Percentiles rank a stretch among this genome's conserved stretches.
These are phyloP conservation scores for Claviceps sp. DNA, from an alignment of 2,329 filamentous ascomycete species.

Conservation along the genomic window DNA sequence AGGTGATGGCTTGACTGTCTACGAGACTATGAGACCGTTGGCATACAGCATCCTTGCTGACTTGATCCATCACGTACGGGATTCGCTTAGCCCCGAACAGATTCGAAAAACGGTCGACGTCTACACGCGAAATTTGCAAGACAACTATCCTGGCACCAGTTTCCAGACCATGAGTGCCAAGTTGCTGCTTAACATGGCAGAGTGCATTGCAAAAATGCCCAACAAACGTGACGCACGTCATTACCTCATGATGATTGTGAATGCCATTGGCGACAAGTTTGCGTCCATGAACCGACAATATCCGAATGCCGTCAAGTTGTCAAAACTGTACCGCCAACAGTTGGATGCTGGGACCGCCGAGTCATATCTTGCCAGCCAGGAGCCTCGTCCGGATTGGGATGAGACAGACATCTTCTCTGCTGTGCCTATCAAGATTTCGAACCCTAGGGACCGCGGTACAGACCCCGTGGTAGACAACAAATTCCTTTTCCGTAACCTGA, in stretches of 20 bases:
- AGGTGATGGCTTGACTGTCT: conserved; percentile 89
- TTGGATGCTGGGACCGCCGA: conserved; percentile 51
- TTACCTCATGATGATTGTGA: conserved; percentile 91
- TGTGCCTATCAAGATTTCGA: conserved; percentile 90
- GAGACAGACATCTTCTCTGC: conserved; percentile 96
- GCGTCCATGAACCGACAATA: conserved; percentile 96
- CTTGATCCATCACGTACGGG: conserved; percentile 90
- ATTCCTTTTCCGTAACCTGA: conserved; percentile 90
- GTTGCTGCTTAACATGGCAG: conserved; percentile 91
- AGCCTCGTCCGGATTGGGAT: conserved; percentile 81
- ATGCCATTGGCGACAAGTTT: conserved; percentile 97
- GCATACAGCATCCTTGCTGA: conserved; percentile 98
- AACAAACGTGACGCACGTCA: conserved; percentile 92
- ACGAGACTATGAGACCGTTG: conserved; percentile 88
- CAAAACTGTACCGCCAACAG: conserved; percentile 60
- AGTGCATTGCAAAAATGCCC: conserved; percentile 86
- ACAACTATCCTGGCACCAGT: conserved; percentile 91
- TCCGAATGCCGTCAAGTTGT: conserved; percentile 85
- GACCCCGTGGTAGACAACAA: conserved; percentile 96
- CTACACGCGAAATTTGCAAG: conserved; percentile 90
- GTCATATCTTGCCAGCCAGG: conserved; percentile 71
- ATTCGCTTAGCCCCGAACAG: conserved; percentile 75
- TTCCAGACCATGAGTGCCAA: conserved; percentile 99
- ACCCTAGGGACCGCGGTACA: conserved; percentile 73
- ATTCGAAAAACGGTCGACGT: conserved; percentile 94